Evolutionary conservation across 2,329 filamentous ascomycete genomes (phyloP), one percentile per base, ranked within the genome.

Genomic region (Chrysoporthe cubensis): DNA sequence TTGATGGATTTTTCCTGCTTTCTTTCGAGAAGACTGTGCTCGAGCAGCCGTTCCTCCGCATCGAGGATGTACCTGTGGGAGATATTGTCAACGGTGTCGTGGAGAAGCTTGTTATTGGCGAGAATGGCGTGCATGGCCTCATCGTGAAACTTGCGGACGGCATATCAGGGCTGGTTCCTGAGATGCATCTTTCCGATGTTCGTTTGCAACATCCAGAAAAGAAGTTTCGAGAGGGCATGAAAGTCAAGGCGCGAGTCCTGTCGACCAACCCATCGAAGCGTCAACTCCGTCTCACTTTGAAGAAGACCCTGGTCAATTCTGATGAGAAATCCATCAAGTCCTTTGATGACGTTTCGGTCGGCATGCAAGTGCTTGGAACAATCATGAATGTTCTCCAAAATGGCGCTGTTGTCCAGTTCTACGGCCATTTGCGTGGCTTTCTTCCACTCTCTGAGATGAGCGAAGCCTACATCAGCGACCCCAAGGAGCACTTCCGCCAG

Each of bases 391-490:
- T 99, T 13, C 84, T 93, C 66, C 80, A 87, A 3, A 88, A 88
- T 64, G 96, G 96, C 68, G 96, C 96, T 13, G 88, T 95, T 21
- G 91, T 99, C 64, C 93, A 97, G 76, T 99, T 98, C 79, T 99
- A 96, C 75, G 93, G 93, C 21, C 81, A 84, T 9, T 84, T 99
- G 26, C 88, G 89, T 71, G 96, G 91, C 9, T 99, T 96, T 81
- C 84, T 99, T 65, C 96, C 96, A 2, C 90, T 97, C 0, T 92
- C 92, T 1, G 95, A 99, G 79, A 99, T 99, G 96, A 98, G 96
- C 77, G 96, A 99, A 77, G 94, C 94, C 13, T 97, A 91, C 76
- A 97, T 99, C 74, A 88, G 91, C 72, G 92, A 97, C 75, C 94
- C 96, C 4, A 88, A 87, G 58, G 90, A 96, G 75, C 94, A 98